Evolutionary conservation across 495 filamentous ascomycete genomes (phyloP).

Genomic region (Hypoxylon lienhwacheense): DNA sequence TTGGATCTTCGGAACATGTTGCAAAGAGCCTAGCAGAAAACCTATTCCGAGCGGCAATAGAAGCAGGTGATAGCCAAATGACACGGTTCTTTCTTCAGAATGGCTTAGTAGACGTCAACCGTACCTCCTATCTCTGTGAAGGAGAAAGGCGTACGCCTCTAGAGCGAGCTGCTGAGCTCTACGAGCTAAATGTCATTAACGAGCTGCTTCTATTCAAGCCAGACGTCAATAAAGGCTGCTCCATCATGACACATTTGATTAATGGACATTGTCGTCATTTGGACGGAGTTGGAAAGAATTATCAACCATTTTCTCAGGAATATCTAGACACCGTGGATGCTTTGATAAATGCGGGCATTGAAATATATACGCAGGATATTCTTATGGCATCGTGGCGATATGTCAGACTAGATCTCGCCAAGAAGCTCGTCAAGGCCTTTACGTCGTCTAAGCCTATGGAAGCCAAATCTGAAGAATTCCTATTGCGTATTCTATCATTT

Average conservation of each 20-base stretch:
- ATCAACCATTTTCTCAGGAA: neutral
- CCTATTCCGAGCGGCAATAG: conserved; percentile 21
- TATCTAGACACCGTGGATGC: conserved; percentile 7
- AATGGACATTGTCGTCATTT: neutral
- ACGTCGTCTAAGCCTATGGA: neutral
- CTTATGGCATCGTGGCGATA: neutral
- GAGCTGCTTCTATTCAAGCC: conserved; percentile 12
- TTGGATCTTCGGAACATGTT: neutral
- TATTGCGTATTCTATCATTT: neutral
- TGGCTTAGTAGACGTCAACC: conserved; percentile 5
- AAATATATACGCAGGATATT: neutral
- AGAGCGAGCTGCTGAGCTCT: conserved; percentile 10
- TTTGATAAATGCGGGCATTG: conserved; percentile 6
- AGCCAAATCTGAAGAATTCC: neutral
- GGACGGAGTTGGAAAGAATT: neutral
- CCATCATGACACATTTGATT: neutral
- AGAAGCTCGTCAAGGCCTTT: neutral
- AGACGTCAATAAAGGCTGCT: neutral
- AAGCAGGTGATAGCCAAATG: conserved; percentile 9
- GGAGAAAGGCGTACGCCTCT: conserved; percentile 5
- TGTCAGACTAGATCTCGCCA: conserved; percentile 9
- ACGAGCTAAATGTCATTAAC: conserved; percentile 4
- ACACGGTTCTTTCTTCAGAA: conserved; percentile 7
- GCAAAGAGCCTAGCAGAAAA: conserved; percentile 20
- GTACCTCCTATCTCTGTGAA: neutral